Base-by-base conservation (phyloP, 1,284 basidiomycete species). In the Ceratobasidium sp. region DNA sequence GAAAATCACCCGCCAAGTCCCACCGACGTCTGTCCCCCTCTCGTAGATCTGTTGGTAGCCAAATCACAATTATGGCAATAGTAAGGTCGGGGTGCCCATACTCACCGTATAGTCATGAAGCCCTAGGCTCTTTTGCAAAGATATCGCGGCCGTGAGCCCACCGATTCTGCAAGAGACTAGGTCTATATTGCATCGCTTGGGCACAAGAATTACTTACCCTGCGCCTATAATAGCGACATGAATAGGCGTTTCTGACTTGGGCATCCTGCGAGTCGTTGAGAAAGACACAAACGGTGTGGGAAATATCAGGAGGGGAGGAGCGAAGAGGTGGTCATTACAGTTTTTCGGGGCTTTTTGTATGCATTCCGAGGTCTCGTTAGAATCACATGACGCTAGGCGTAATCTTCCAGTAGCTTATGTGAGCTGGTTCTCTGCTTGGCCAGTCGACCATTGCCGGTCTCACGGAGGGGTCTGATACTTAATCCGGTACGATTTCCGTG, bases 1-100 rank as follows among this genome's bases (percentile, higher is more conserved):
- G 27, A 18, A 35, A 83, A 85, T 71, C 79, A 89, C 89, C 81
- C 87, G 86, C 89, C 89, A 89, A 65, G 88, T 89, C 66, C 88
- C 89, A 54, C 89, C 88, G 48, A 89, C 83, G 48, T 83, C 81
- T 35, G 83, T 81, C 33, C 85, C 86, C 79, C 84, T 86, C 79
- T 90, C 89, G 78, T 87, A 88, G 54, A 90, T 89, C 89, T 90
- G 80, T 60, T 35, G 18, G 46, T 20, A 12, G 16, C 46, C 18
- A 12, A 20, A 48, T 48, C 44, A 48, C 5, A 12, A 5, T 20
- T 12, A 48, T 7, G 3, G 30, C 10, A 16, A 33, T 10, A 52
- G 27, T 48, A 48, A 12, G 46, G 46, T 48, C 46, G 18, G 38
- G 2, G 3, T 65, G 35, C 3, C n/a, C 33, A 54, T 18, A 44